phyloP scores from a whole-genome alignment of 169 alveolate species.

The Plasmodium reichenowi region DNA sequence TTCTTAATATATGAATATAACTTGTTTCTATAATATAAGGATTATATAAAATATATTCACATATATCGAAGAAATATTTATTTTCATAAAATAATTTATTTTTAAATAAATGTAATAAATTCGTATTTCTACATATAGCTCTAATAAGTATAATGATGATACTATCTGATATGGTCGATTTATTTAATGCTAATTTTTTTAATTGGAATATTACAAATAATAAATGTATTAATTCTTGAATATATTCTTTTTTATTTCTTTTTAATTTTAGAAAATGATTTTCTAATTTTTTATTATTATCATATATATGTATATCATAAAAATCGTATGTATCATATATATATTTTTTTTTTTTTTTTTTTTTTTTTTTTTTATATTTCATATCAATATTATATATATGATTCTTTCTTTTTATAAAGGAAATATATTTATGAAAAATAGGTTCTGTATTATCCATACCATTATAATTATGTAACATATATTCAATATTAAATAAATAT shows the following conservation, averaged over 20 bases:
- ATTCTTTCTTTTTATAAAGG: not conserved
- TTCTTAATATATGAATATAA: conserved; percentile 3
- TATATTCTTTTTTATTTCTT: conserved; percentile 72
- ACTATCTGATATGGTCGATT: conserved; percentile 35
- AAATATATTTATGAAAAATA: conserved; percentile 15
- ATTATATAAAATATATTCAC: conserved; percentile 10
- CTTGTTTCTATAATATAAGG: not conserved
- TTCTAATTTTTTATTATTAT: conserved; percentile 29
- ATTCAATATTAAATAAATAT: not conserved
- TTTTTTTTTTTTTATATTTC: not conserved
- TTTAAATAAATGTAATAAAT: conserved; percentile 25
- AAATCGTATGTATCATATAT: conserved; percentile 45
- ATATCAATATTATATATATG: not conserved
- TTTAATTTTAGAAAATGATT: conserved; percentile 69
- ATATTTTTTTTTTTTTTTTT: conserved; percentile 18
- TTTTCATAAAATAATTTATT: conserved; percentile 35
- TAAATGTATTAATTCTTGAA: conserved; percentile 30
- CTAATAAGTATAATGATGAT: conserved; percentile 24
- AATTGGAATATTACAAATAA: conserved; percentile 51
- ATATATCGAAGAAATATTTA: conserved; percentile 50
- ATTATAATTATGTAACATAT: not conserved
- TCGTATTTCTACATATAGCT: conserved; percentile 41
- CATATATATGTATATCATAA: conserved; percentile 59
- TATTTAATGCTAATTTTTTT: conserved; percentile 27
- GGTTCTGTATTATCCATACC: not conserved